Percentiles rank a stretch among this genome's conserved stretches.
Evolutionary conservation across 495 filamentous ascomycete genomes (phyloP).

Genomic region (Trichodelitschia bisporula): DNA sequence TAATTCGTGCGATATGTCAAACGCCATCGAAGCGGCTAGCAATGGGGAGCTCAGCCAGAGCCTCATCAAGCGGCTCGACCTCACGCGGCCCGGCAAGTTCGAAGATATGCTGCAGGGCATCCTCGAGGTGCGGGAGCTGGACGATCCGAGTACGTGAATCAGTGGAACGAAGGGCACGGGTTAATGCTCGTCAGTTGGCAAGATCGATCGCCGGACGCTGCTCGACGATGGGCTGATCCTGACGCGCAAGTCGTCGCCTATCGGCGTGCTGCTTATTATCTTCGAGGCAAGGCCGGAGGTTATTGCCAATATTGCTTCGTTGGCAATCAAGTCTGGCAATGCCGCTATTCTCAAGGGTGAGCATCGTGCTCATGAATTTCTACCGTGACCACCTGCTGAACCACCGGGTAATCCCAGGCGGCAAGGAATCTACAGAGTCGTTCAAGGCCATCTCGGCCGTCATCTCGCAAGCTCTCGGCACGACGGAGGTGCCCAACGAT

Average conservation of each 20-base stretch:
- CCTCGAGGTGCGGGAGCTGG: constrained; percentile 59
- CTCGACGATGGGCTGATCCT: constrained; percentile 76
- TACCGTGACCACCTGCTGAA: no score
- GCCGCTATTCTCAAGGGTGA: constrained; percentile 86
- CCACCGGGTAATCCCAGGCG: no score
- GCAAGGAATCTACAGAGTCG: constrained; percentile 84
- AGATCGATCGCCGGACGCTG: constrained; percentile 53
- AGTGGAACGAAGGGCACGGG: neutral
- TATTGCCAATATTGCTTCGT: constrained; percentile 93
- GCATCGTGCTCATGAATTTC: no score
- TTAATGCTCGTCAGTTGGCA: constrained; percentile 36
- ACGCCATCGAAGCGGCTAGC: constrained; percentile 44
- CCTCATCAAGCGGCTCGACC: constrained; percentile 73
- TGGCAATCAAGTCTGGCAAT: constrained; percentile 94
- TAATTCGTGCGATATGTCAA: constrained; percentile 56
- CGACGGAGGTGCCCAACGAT: constrained; percentile 55
- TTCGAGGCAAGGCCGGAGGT: constrained; percentile 97
- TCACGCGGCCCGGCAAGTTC: constrained; percentile 70
- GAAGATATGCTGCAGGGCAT: constrained; percentile 97
- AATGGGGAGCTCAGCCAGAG: constrained; percentile 57
- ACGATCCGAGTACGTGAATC: constrained; percentile 52
- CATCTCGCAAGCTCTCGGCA: constrained; percentile 54
- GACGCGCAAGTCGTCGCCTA: constrained; percentile 73
- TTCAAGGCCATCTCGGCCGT: constrained; percentile 71
- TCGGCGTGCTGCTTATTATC: constrained; percentile 88